Conservation (phyloP, 352 stramenopile genomes). For the Phytophthora sp. region DNA sequence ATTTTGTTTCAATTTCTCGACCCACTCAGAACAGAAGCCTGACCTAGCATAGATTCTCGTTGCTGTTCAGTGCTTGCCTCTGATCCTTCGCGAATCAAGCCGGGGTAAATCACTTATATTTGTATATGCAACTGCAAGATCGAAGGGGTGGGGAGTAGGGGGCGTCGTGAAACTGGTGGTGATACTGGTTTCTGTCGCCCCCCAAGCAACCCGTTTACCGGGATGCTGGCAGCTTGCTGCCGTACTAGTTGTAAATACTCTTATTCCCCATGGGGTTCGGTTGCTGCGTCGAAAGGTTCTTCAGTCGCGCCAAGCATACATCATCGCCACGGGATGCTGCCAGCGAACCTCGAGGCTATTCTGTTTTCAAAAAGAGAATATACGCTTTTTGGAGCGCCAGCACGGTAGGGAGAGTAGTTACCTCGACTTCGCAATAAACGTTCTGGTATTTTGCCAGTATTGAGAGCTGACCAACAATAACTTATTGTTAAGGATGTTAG, state of each 20-base stretch:
- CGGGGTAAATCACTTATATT: neutral
- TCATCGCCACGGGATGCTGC: neutral
- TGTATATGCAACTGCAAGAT: neutral
- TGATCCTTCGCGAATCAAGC: neutral
- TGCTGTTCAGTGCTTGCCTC: neutral
- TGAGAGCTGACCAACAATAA: neutral
- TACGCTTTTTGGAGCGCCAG: neutral
- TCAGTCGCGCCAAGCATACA: neutral
- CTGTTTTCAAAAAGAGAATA: neutral
- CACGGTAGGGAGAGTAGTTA: neutral
- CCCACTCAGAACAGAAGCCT: neutral
- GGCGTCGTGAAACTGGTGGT: neutral
- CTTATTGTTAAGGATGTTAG: neutral
- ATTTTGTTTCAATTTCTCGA: neutral
- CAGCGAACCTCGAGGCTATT: neutral
- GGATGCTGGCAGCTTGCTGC: too few relatives aligned
- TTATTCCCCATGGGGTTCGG: too few relatives aligned
- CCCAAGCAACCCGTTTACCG: neutral
- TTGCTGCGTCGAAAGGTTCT: neutral
- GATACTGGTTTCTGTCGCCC: neutral
- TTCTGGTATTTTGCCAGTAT: neutral
- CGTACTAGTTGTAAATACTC: neutral
- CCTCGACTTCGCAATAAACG: neutral
- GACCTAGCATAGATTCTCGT: neutral
- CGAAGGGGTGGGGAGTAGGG: neutral